Base-by-base conservation (phyloP, 2,329 filamentous ascomycete species). In the Penicillium sp. region DNA sequence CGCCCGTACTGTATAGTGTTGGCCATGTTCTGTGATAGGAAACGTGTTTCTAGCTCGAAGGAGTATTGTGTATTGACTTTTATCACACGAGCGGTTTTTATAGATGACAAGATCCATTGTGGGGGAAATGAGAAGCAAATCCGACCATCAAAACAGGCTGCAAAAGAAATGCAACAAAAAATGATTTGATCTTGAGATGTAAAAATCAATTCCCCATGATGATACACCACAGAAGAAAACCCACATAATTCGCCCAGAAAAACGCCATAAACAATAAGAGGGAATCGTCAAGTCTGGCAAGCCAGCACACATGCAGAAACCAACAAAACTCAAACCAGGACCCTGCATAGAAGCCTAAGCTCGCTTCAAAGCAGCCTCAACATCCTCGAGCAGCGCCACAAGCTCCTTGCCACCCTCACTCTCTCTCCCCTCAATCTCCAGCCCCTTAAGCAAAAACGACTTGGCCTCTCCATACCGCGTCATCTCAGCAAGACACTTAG, bases 401-500 rank as follows among this genome's bases (percentile, higher is more conserved):
- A 79, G 71, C 68, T 75, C 77, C 67, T 74, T 79, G 57, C 75
- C 76, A 42, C 79, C 76, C 54, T 81, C 69, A 59, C 70, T 62
- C 63, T 57, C 75, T 43, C 68, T 84, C 12, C 87, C 88, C 76
- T 95, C 91, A 70, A 92, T 85, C 77, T 96, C 93, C 52, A 96
- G 72, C 0, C 85, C 91, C 67, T 84, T 81, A 60, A 81, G 81
- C 38, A 96, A 81, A 85, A 91, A 95, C 58, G 86, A 85, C 64
- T 79, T 79, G 1, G 92, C 91, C 82, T 97, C 93, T 50, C 89
- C 85, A 66, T 89, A 75, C 55, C 93, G 75, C 1, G 88, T 88
- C 94, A 97, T 97, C 83, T 99, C 94, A 60, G 87, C 75, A 68
- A 97, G 74, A 69, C 90, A 95, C 76, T 85, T 85, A 9, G 89